Conservation (phyloP, 495 filamentous ascomycete species). For the Glarea lozoyensis region DNA sequence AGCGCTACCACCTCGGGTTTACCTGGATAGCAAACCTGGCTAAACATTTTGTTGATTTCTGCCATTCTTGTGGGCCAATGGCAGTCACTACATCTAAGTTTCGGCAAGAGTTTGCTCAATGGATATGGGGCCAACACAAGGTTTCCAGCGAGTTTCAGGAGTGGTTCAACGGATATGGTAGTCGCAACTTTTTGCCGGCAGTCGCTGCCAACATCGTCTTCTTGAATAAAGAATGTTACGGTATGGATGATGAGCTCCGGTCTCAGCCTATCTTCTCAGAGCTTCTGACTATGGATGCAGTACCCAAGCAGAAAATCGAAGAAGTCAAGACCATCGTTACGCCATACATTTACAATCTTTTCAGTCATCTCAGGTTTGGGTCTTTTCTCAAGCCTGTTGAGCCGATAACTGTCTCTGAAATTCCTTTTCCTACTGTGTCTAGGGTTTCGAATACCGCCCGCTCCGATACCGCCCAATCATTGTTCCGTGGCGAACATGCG, state of each 20-base stretch:
- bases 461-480: too few species aligned
- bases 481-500: too few species aligned
- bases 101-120: constrained; percentile 39
- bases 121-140: constrained; percentile 38
- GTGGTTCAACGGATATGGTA: constrained; percentile 36
- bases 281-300: constrained; percentile 7
- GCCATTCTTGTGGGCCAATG: constrained; percentile 23
- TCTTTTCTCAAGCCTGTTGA: constrained; percentile 29
- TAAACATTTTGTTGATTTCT: constrained; percentile 61
- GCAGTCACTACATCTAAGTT: constrained; percentile 44
- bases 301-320: constrained; percentile 15
- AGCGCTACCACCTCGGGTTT: constrained; percentile 48
- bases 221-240: constrained; percentile 52
- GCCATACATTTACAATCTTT: constrained; percentile 53
- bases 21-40: constrained; percentile 57
- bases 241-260: constrained; percentile 21
- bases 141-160: constrained; percentile 24
- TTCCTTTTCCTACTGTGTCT: too few species aligned
- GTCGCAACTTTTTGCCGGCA: constrained; percentile 46
- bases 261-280: constrained; percentile 38
- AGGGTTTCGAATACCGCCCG: too few species aligned
- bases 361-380: constrained; percentile 52
- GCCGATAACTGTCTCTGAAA: constrained; percentile 5
- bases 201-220: constrained; percentile 49
- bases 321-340: constrained; percentile 52